phyloP scores from a whole-genome alignment of 352 stramenopile genomes.

The Globisporangium cederbergense region DNA sequence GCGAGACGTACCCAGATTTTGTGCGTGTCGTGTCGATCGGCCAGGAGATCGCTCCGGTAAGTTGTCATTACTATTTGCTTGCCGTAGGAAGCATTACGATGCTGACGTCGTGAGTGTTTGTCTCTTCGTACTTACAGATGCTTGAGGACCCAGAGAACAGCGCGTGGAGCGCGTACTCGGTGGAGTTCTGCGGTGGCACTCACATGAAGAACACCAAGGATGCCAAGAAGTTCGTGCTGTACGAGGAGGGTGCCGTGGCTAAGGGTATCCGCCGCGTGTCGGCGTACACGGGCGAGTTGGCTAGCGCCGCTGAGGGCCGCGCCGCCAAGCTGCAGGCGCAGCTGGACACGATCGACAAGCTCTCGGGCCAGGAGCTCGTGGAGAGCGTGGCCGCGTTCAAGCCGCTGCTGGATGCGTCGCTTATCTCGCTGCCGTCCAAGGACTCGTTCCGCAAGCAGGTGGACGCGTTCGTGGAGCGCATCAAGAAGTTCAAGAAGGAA shows the following conservation, averaged over 20 bases:
- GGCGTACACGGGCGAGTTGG: constrained; percentile 89
- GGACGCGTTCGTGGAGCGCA: constrained; percentile 65
- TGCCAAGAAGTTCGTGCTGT: constrained; percentile 95
- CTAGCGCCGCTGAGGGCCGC: constrained; percentile 83
- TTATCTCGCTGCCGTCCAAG: constrained; percentile 92
- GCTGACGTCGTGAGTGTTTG: no score
- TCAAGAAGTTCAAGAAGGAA: constrained; percentile 84
- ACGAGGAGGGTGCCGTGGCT: constrained; percentile 95
- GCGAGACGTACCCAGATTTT: constrained; percentile 98
- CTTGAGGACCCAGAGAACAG: constrained; percentile 86
- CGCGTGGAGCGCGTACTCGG: constrained; percentile 89
- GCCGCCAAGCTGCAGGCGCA: constrained; percentile 78
- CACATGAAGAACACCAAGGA: constrained; percentile 96
- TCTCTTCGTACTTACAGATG: constrained; percentile 23
- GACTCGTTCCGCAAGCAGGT: constrained; percentile 76
- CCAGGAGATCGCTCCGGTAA: constrained; percentile 44
- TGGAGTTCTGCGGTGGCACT: constrained; percentile 99
- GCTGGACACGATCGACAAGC: constrained; percentile 72
- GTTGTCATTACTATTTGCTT: no score
- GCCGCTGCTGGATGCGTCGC: constrained; percentile 78
- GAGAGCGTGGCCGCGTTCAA: constrained; percentile 91
- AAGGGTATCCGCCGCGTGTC: constrained; percentile 97
- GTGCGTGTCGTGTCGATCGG: constrained; percentile 97
- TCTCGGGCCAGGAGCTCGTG: constrained; percentile 72
- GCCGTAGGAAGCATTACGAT: no score